A percentile compares a stretch with the other conserved stretches of the same genome.
phyloP scores from a whole-genome alignment of 2,329 filamentous ascomycete genomes.

The Polychaeton citri region DNA sequence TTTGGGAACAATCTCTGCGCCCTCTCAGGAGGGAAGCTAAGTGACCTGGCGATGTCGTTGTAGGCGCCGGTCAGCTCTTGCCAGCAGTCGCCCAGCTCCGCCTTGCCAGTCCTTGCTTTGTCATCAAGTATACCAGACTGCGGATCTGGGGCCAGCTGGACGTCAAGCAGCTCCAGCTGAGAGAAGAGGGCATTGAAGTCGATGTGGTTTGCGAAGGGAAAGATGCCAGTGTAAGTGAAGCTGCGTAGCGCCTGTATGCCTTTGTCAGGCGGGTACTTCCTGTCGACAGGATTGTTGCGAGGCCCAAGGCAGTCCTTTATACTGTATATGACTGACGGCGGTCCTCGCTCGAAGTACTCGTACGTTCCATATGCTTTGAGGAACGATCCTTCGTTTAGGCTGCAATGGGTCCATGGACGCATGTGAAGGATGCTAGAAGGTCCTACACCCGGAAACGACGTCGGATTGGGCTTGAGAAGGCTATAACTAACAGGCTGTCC shows the following conservation, averaged over 20 bases:
- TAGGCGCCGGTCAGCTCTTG: constrained; percentile 17
- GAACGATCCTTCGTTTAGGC: constrained; percentile 64
- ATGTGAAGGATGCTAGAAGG: constrained; percentile 37
- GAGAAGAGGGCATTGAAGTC: constrained; percentile 13
- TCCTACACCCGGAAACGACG: constrained; percentile 9
- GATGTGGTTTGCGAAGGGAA: constrained; percentile 18
- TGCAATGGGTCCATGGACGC: constrained; percentile 51
- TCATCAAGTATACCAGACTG: constrained; percentile 26
- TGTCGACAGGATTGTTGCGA: not conserved
- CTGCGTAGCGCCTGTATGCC: constrained; percentile 16
- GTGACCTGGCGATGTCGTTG: constrained; percentile 4
- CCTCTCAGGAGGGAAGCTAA: constrained; percentile 1
- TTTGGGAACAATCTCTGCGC: constrained; percentile 2
- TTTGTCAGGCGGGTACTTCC: constrained; percentile 1
- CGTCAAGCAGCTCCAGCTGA: constrained; percentile 16
- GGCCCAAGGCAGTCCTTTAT: constrained; percentile 14
- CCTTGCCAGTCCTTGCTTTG: constrained; percentile 25
- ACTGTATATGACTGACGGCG: constrained; percentile 23
- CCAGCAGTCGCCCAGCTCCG: constrained; percentile 28
- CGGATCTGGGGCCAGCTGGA: constrained; percentile 30
- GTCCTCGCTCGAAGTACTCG: constrained; percentile 53
- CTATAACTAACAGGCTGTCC: constrained; percentile 3
- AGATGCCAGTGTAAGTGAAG: constrained; percentile 21
- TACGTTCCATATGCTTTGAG: constrained; percentile 58
- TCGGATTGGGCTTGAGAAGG: constrained; percentile 4